phyloP scores from a whole-genome alignment of 805 yeast species.

The Danielia oregonensis region DNA sequence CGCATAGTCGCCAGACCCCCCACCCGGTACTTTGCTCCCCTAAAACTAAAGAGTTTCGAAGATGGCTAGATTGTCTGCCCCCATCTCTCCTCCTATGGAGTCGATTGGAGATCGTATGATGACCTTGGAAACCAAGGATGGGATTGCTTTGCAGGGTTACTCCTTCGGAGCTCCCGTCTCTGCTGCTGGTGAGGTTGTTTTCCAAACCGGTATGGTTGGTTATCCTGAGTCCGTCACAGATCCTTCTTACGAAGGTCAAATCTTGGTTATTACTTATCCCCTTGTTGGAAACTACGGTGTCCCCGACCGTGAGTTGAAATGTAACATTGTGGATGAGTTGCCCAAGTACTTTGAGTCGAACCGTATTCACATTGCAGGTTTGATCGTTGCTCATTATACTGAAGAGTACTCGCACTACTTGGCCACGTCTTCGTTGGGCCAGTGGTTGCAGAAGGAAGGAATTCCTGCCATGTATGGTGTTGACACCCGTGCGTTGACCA shows the following conservation, averaged over 20 bases:
- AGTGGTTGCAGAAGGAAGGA: slow-evolving; percentile 88
- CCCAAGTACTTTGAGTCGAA: slow-evolving; percentile 93
- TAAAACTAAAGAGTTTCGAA: slow-evolving; percentile 7
- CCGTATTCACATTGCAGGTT: slow-evolving; percentile 92
- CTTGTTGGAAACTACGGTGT: slow-evolving; percentile 99
- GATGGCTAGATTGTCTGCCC: slow-evolving; percentile 58
- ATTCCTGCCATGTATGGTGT: slow-evolving; percentile 97
- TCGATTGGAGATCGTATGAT: slow-evolving; percentile 77
- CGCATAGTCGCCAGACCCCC: background rate
- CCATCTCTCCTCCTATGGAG: slow-evolving; percentile 88
- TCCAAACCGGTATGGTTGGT: slow-evolving; percentile 99
- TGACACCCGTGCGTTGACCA: slow-evolving; percentile 93
- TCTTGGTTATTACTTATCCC: slow-evolving; percentile 93
- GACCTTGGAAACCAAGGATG: slow-evolving; percentile 87
- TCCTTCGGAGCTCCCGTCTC: slow-evolving; percentile 92
- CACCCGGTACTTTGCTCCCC: background rate
- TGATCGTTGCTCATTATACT: slow-evolving; percentile 94
- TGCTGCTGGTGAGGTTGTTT: slow-evolving; percentile 95
- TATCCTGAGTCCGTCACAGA: slow-evolving; percentile 97
- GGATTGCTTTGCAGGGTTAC: slow-evolving; percentile 84
- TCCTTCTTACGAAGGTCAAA: slow-evolving; percentile 98
- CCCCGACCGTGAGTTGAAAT: slow-evolving; percentile 75
- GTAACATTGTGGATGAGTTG: slow-evolving; percentile 67
- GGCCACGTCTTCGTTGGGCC: slow-evolving; percentile 87
- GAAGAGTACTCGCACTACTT: slow-evolving; percentile 92